Base-by-base conservation (phyloP, 768 basidiomycete genomes). In the Saitozyma sp. region DNA sequence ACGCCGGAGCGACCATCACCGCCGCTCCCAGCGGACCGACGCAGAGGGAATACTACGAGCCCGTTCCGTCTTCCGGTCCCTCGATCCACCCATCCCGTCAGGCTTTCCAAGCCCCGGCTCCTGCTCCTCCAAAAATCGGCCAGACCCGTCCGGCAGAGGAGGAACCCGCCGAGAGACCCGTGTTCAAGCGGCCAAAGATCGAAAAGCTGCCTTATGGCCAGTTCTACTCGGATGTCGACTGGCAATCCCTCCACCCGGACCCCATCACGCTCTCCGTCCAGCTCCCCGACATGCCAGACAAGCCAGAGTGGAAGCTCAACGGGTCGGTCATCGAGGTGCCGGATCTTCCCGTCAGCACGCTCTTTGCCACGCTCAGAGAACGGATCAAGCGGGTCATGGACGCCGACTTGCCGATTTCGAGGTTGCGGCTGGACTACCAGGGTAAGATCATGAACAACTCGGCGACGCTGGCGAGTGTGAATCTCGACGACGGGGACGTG, bases 251-350 rank as follows among this genome's bases (percentile, higher is more conserved):
- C 85, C 92, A 97, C 77, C 90, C 92, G 40, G 89, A 94, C 69
- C 89, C 95, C 11, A 91, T 98, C 71, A 88, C 88, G 29, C 84
- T 99, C 51, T 83, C 84, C 41, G 83, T 98, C 3, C 91, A 94
- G 75, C 83, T 99, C 66, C 93, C 95, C 1, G 84, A 82, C 57
- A 88, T 93, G 70, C 81, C 88, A 1, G 86, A 87, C 41, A 92
- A 90, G 76, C 88, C 93, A 0, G 94, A 95, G 79, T 95, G 90
- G 91, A 93, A 95, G 73, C 82, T 96, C 58, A 87, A 95, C 72
- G 94, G 93, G 0, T 84, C 83, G 56, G 81, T 86, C 46, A 86
- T 93, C 62, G 86, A 86, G 9, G 84, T 99, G 61, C 84, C 86
- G 1, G 92, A 96, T 61, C 80, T 97, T 40, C 90, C 92, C 9